Evolutionary conservation across 345 rosid genomes (phyloP).

Genomic region (Pugionium cornutum): DNA sequence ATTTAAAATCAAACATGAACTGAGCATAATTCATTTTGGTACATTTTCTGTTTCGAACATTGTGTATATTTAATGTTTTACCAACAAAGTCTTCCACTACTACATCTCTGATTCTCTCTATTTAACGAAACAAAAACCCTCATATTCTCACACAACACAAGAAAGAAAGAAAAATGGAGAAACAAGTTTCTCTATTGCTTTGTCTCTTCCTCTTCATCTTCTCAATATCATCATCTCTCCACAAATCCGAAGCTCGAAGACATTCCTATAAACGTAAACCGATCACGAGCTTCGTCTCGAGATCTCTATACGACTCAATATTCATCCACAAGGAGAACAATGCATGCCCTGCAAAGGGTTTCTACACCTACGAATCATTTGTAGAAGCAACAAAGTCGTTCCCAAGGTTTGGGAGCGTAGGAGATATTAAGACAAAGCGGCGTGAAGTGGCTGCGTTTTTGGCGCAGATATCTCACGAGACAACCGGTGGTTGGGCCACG

Average conservation of each 20-base stretch:
- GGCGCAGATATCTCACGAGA: conserved; percentile 89
- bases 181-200: too few species aligned
- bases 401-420: conserved; percentile 57
- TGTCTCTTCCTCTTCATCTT: too few species aligned
- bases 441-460: conserved; percentile 85
- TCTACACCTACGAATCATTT: conserved; percentile 67
- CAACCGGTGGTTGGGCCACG: conserved; percentile 89
- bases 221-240: background rate
- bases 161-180: too few species aligned
- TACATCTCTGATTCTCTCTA: too few species aligned
- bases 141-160: too few species aligned
- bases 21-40: too few species aligned
- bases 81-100: too few species aligned
- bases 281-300: conserved; percentile 44
- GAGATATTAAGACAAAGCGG: conserved; percentile 41
- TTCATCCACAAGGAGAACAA: conserved; percentile 77
- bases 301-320: conserved; percentile 49
- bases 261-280: too few species aligned
- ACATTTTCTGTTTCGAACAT: too few species aligned
- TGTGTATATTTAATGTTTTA: too few species aligned
- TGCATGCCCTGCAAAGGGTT: conserved; percentile 75
- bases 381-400: conserved; percentile 49
- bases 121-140: too few species aligned
- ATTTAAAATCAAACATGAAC: too few species aligned
- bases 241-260: background rate